A percentile compares a stretch with the other conserved stretches of the same genome.
phyloP scores from a whole-genome alignment of 1,284 basidiomycete genomes.

The Apiotrichum sp. region DNA sequence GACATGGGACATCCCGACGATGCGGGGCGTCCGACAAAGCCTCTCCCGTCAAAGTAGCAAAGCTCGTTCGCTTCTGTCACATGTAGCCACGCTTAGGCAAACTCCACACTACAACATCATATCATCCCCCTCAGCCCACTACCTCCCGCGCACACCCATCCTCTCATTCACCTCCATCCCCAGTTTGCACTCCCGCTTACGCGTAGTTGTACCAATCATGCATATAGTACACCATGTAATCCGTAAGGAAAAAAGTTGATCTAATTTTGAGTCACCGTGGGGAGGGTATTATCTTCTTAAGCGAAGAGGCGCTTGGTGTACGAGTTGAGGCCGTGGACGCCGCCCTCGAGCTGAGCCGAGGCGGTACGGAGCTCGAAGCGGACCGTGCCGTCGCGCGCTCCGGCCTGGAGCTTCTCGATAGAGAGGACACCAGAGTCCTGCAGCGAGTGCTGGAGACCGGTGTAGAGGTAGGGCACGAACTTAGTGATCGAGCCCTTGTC shows the following conservation, averaged over 20 bases:
- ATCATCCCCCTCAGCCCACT: too few species aligned
- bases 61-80: not conserved
- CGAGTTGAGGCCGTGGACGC: constrained; percentile 81
- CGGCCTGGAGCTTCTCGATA: constrained; percentile 54
- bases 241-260: not conserved
- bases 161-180: not conserved
- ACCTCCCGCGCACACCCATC: too few species aligned
- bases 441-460: constrained; percentile 89
- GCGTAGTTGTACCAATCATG: constrained; percentile 17
- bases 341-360: constrained; percentile 92
- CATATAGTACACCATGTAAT: constrained; percentile 11
- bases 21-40: constrained; percentile 19
- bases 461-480: constrained; percentile 86
- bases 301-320: constrained; percentile 62
- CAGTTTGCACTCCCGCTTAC: not conserved
- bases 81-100: too few species aligned
- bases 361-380: constrained; percentile 93
- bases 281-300: constrained; percentile 19
- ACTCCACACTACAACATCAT: too few species aligned
- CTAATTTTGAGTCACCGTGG: not conserved
- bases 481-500: constrained; percentile 92
- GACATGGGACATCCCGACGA: constrained; percentile 56
- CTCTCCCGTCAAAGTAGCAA: constrained; percentile 9
- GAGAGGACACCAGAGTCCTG: constrained; percentile 84
- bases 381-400: constrained; percentile 62